Evolutionary conservation across 2,329 filamentous ascomycete genomes (phyloP), one percentile per base, ranked within the genome.

Genomic region (Bipolaris victoriae): DNA sequence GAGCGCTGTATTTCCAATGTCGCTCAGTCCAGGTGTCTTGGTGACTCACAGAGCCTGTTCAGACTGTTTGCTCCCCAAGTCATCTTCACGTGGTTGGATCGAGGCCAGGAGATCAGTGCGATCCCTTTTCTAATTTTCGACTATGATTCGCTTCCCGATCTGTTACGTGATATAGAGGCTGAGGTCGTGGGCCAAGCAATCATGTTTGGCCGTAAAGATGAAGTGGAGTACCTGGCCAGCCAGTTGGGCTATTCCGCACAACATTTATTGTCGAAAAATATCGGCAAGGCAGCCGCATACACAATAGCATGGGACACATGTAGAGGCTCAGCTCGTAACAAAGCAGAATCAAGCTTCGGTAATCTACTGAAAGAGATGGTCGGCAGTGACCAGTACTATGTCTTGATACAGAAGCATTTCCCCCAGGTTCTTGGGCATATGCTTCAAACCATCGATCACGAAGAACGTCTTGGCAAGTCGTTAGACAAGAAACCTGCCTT

Each of bases 101-200:
- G 97, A 31, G 67, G 66, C 7, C 80, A 84, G n/a, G 65, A 50
- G 13, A 61, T 71, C 41, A 58, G 68, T 31, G 82, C 86, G 3
- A 90, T 99, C 47, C 94, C 95, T 0, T 97, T 86, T 69, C 80
- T 83, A n/a, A 90, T 95, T 1, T 99, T 99, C 74, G 89, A 88
- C 1, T 99, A 96, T 70, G 57, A 77, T 1, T 86, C 78, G 15
- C 82, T 98, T 1, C 74, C 81, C 16, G 87, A 91, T 4, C 83
- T 99, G 50, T 76, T 97, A 2, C 70, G 76, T 5, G 86, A 90
- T 57, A 86, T 90, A 5, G 86, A 92, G 71, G 86, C 88, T 31
- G 95, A 99, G 75, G 84, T 90, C 4, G 84, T 90, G 16, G 92
- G 90, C 0, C 85, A 97, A 58, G 86, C 94, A 70, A 81, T 94